Conservation (phyloP, 805 yeast species). For the Candida coquimbonensis region DNA sequence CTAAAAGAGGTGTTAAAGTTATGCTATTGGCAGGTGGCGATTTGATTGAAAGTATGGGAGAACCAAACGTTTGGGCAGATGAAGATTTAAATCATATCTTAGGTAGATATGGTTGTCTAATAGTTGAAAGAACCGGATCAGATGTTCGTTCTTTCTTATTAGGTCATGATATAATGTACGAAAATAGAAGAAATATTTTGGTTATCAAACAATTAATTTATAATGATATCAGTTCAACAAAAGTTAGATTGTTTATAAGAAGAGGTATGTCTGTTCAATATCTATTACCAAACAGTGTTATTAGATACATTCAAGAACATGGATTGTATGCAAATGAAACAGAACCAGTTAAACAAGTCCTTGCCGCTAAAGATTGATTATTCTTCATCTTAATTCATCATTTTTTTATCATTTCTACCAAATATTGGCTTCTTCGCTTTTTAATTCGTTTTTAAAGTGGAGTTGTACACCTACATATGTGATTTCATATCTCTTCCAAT, state of each 20-base stretch:
- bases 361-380: conserved; percentile 33
- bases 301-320: conserved; percentile 91
- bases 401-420: background rate
- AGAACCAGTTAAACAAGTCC: conserved; percentile 91
- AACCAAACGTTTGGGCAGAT: conserved; percentile 98
- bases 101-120: conserved; percentile 93
- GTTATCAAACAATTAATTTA: conserved; percentile 94
- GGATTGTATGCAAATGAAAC: conserved; percentile 75
- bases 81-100: conserved; percentile 89
- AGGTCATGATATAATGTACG: conserved; percentile 95
- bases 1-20: conserved; percentile 76
- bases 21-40: conserved; percentile 98
- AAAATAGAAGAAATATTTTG: conserved; percentile 85
- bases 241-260: conserved; percentile 84
- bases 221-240: conserved; percentile 93
- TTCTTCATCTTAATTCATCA: background rate
- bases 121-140: conserved; percentile 93
- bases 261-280: conserved; percentile 97
- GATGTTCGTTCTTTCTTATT: conserved; percentile 90
- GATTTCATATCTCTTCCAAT: too few relatives aligned
- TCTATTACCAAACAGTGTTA: conserved; percentile 87
- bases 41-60: conserved; percentile 98
- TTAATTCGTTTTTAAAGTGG: too few relatives aligned
- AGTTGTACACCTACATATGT: too few relatives aligned
- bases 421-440: too few relatives aligned